A percentile compares a stretch with the other conserved stretches of the same genome.
Evolutionary conservation across 306 rosid species (phyloP).

Genomic region (Vigna angularis): DNA sequence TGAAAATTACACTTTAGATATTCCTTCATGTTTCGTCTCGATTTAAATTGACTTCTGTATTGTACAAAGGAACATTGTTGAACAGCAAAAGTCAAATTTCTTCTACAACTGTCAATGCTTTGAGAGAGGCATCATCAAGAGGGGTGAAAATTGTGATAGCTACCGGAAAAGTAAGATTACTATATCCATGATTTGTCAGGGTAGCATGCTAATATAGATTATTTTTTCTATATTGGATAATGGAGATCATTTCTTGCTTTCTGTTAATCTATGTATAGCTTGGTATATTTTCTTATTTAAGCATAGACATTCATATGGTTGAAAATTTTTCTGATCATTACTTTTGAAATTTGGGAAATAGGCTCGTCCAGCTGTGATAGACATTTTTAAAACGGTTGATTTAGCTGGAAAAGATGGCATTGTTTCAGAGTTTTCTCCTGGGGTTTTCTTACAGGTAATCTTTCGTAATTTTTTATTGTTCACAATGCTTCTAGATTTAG

Average conservation of each 20-base stretch:
- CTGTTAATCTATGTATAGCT: constrained; percentile 20
- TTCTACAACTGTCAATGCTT: constrained; percentile 68
- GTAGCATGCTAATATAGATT: constrained; percentile 21
- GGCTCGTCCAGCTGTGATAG: constrained; percentile 92
- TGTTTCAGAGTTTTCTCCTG: constrained; percentile 85
- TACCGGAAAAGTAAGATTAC: constrained; percentile 85
- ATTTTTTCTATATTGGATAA: constrained; percentile 27
- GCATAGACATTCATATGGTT: constrained; percentile 17
- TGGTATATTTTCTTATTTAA: constrained; percentile 25
- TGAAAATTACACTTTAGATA: constrained; percentile 11
- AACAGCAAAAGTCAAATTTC: constrained; percentile 82
- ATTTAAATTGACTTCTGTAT: constrained; percentile 43
- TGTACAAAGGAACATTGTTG: constrained; percentile 81
- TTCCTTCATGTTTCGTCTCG: constrained; percentile 34
- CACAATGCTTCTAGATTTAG: constrained; percentile 14
- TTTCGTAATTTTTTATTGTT: constrained; percentile 33
- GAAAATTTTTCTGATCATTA: constrained; percentile 38
- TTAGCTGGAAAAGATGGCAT: constrained; percentile 89
- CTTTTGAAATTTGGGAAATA: constrained; percentile 52
- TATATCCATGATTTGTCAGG: constrained; percentile 33
- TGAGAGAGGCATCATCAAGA: constrained; percentile 79
- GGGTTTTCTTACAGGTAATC: constrained; percentile 91
- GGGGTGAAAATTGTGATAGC: constrained; percentile 96
- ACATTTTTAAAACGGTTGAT: constrained; percentile 68
- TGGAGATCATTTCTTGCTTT: constrained; percentile 18